Evolutionary conservation across 148 eudicot genomes (phyloP), one percentile per base, ranked within the genome.

Genomic region (Chenopodium formosanum): DNA sequence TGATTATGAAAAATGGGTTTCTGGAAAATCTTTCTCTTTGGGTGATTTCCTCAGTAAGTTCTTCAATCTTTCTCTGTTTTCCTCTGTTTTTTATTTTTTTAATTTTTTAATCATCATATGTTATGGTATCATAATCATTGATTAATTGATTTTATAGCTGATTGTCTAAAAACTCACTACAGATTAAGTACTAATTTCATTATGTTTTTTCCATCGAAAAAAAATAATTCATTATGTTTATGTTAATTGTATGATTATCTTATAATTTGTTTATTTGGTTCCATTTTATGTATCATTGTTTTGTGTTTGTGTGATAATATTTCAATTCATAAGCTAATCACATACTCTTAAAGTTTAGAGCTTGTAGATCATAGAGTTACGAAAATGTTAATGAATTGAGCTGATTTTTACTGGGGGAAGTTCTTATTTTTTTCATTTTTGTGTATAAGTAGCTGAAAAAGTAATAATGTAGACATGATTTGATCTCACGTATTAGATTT

Each of bases 21-120:
- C 88, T 84, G 80, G 25, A 70, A 93, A 93, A 52, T 78, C 83
- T 75, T 95, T 93, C 91, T 82, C 88, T 82, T 85, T 95, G 83
- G 99, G 99, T 65, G 99, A 95, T 89, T 95, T 93, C 81, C 99
- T 95, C 84, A 86, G 98, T 95, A 87, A 89, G 96, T 73, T 32
- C 7, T 69, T 19, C 66, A 27, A 44, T 68, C 17, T 62, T 74
- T 34, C 37, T 75, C 71, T 76, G 52, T 40, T 31, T n/a, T 70
- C n/a, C 65, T 17, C 22, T 52, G 44, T 66, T 37, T 32, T 34
- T 29, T n/a, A n/a, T n/a, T n/a, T n/a, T n/a, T n/a, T n/a, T n/a
- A n/a, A n/a, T n/a, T 7, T 13, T 12, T 25, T 34, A 34, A 34
- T 34, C 72, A 66, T 6, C 4, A 19, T 62, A 7, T 58, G 11